These are phyloP conservation scores for Penicillium sclerotiorum DNA, from an alignment of 2,329 filamentous ascomycete genomes.

Conservation along the genomic window DNA sequence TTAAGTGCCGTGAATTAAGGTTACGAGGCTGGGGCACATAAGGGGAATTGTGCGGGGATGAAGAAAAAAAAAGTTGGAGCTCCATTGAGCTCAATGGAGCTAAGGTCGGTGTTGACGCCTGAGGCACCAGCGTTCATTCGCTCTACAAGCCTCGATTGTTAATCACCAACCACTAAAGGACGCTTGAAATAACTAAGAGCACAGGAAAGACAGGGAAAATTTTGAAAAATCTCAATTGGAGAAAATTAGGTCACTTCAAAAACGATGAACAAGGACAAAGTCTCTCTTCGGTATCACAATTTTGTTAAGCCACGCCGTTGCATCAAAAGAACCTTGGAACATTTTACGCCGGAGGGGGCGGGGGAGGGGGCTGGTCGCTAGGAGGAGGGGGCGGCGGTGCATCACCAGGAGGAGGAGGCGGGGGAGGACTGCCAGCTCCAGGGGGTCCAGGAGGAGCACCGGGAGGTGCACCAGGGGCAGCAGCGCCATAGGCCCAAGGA, in stretches of 20 bases:
- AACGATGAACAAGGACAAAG: background rate
- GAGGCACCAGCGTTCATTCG: too few relatives aligned
- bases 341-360: slow-evolving; percentile 51
- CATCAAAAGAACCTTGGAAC: background rate
- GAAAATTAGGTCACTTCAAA: slow-evolving; percentile 13
- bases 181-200: background rate
- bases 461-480: slow-evolving; percentile 46
- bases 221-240: background rate
- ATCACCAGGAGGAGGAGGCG: slow-evolving; percentile 44
- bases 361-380: slow-evolving; percentile 64
- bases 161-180: too few relatives aligned
- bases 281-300: slow-evolving; percentile 12
- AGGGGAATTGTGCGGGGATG: slow-evolving; percentile 16
- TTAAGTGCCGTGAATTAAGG: too few relatives aligned
- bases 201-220: background rate
- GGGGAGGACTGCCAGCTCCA: slow-evolving; percentile 34
- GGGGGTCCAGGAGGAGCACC: slow-evolving; percentile 41
- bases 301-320: background rate
- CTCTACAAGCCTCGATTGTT: too few relatives aligned
- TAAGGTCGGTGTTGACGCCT: slow-evolving; percentile 16
- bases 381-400: slow-evolving; percentile 50
- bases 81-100: slow-evolving; percentile 7
- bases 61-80: slow-evolving; percentile 17
- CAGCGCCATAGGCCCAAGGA: slow-evolving; percentile 45
- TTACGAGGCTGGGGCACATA: too few relatives aligned